phyloP scores from a whole-genome alignment of 352 stramenopile genomes.

The Phytophthora crassamura region DNA sequence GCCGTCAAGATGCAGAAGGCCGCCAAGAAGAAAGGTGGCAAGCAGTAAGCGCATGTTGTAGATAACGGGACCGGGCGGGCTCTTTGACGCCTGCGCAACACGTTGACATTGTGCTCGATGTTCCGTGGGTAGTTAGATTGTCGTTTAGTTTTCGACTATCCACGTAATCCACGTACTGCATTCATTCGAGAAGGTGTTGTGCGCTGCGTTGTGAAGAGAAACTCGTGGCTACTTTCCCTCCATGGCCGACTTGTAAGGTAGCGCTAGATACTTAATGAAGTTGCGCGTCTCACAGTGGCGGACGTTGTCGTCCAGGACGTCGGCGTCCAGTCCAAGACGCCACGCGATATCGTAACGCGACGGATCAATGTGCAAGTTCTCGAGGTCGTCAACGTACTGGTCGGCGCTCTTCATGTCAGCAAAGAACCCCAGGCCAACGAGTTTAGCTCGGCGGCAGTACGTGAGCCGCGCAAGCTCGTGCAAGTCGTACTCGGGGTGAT shows the following conservation, averaged over 20 bases:
- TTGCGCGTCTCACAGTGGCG: conserved; percentile 83
- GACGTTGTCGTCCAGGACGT: conserved; percentile 85
- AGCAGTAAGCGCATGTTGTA: conserved; percentile 55
- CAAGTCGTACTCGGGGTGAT: conserved; percentile 86
- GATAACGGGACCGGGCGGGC: conserved; percentile 20
- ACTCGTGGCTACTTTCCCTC: conserved; percentile 45
- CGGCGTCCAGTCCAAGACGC: conserved; percentile 75
- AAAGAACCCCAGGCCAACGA: conserved; percentile 81
- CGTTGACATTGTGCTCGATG: conserved; percentile 29
- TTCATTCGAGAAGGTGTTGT: conserved; percentile 12
- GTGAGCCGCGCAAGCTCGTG: conserved; percentile 80
- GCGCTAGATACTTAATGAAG: conserved; percentile 86
- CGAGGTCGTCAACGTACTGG: conserved; percentile 76
- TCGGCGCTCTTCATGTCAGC: conserved; percentile 69
- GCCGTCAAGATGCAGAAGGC: conserved; percentile 96
- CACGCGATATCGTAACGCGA: conserved; percentile 83
- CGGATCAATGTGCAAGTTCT: conserved; percentile 74
- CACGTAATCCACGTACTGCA: conserved; percentile 32
- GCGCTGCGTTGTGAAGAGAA: not conserved
- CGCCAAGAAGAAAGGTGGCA: conserved; percentile 91
- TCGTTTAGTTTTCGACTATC: conserved; percentile 20
- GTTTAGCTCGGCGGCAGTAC: conserved; percentile 70
- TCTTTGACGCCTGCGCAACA: conserved; percentile 22
- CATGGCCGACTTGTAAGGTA: conserved; percentile 69
- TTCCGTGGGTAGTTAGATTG: conserved; percentile 18